These are phyloP conservation scores for Plicaturopsis crispa DNA, from an alignment of 768 basidiomycete species.

Conservation along the genomic window DNA sequence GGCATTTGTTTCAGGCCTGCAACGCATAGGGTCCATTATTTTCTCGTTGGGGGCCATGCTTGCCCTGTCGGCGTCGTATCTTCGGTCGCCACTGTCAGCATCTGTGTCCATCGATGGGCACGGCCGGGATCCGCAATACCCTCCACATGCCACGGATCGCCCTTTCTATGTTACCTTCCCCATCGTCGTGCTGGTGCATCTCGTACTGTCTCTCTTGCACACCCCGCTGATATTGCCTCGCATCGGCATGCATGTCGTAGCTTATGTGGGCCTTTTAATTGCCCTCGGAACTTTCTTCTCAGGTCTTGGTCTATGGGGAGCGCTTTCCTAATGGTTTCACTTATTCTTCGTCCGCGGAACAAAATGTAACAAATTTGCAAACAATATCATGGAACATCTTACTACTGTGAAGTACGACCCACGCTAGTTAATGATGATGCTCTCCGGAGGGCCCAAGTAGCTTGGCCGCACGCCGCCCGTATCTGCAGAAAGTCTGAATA, in stretches of 20 bases:
- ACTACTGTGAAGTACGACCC: too few relatives aligned
- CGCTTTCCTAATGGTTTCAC: constrained; percentile 37
- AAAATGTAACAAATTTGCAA: too few relatives aligned
- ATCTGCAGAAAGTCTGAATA: constrained; percentile 26
- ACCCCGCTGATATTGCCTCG: constrained; percentile 60
- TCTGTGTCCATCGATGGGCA: constrained; percentile 10
- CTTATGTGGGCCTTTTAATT: constrained; percentile 61
- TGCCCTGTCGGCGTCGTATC: constrained; percentile 52
- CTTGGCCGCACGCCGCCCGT: constrained; percentile 46
- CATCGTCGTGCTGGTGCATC: constrained; percentile 39
- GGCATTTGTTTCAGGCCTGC: constrained; percentile 69
- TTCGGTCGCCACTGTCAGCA: constrained; percentile 39
- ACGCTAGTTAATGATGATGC: too few relatives aligned
- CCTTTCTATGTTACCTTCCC: constrained; percentile 33
- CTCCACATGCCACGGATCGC: constrained; percentile 21
- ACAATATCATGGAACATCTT: too few relatives aligned
- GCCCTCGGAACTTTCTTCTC: constrained; percentile 66
- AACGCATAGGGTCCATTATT: constrained; percentile 67
- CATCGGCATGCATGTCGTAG: constrained; percentile 70
- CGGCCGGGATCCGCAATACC: constrained; percentile 7
- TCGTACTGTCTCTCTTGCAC: constrained; percentile 53
- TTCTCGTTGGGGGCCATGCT: constrained; percentile 64
- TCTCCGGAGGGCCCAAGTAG: constrained; percentile 62
- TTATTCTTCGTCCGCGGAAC: too few relatives aligned
- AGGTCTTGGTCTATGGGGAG: constrained; percentile 69